phyloP scores from a whole-genome alignment of 805 yeast genomes.

The Zygoascus tannicola region DNA sequence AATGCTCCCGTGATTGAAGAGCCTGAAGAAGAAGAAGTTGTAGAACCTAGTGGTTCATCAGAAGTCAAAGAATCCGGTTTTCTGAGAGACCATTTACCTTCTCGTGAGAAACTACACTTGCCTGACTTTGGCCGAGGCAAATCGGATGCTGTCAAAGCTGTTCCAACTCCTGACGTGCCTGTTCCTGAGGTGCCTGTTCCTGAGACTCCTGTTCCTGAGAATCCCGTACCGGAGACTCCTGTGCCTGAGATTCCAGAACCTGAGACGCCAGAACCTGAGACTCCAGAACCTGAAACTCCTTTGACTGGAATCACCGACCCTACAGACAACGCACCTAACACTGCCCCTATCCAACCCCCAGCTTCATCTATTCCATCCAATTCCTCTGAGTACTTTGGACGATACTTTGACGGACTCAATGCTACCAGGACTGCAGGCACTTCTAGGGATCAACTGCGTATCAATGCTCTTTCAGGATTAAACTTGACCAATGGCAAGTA shows the following conservation, averaged over 20 bases:
- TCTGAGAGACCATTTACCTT: neutral
- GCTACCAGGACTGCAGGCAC: too few relatives aligned
- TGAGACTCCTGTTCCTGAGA: slow-evolving; percentile 1
- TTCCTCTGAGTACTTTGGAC: too few relatives aligned
- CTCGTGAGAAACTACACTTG: neutral
- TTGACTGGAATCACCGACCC: too few relatives aligned
- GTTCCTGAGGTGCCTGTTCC: neutral
- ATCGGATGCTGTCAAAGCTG: neutral
- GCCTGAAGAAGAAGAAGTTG: neutral
- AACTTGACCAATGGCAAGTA: too few relatives aligned
- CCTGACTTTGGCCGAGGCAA: neutral
- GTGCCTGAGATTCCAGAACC: neutral
- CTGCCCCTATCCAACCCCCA: too few relatives aligned
- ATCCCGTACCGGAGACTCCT: neutral
- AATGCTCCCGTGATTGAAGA: neutral
- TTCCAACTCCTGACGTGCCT: neutral
- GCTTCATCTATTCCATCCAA: too few relatives aligned
- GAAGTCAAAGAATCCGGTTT: neutral
- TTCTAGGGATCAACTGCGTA: too few relatives aligned
- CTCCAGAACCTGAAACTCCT: too few relatives aligned
- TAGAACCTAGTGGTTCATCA: neutral
- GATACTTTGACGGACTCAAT: too few relatives aligned
- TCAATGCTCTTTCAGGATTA: too few relatives aligned
- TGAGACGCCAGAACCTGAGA: neutral
- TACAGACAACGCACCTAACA: too few relatives aligned